Evolutionary conservation across 768 basidiomycete species (phyloP), one percentile per base, ranked within the genome.

Genomic region (Lactarius evosmus): DNA sequence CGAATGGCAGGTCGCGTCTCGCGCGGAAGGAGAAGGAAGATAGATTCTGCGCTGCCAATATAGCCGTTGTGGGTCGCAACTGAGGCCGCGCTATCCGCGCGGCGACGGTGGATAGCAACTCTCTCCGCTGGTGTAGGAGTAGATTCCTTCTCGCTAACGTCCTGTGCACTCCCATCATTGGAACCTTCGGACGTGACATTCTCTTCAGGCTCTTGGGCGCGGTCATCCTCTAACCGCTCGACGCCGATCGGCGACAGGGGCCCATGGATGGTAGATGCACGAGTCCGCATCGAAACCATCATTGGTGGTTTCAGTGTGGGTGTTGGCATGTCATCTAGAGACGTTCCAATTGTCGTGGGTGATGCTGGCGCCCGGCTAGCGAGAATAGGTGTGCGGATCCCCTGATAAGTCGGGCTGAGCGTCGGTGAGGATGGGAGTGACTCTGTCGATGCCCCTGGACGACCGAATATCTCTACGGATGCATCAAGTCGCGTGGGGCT

Each of bases 1-100:
- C 93, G 89, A 64, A 99, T 82, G 16, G 91, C 93, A 7, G 88
- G 82, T 44, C 97, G 85, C 16, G 93, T 86, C 77, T 99, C 96
- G 59, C 97, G 88, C 2, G 97, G 97, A 27, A 99, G 82, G 11
- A 98, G 81, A 22, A 96, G 86, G 81, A 99, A 98, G 71, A 99
- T 97, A 8, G 93, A 95, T 74, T 98, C 96, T 30, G 93, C 87
- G 22, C 91, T 88, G 60, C 83, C 59, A 1, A 60, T 83, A 27
- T 83, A 85, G 57, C 77, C 72, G 69, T 84, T 83, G 80, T 84
- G 89, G 1, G 92, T 93, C 49, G 83, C 75, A 57, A 86, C 82
- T 51, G 73, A 73, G n/a, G 75, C 70, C 25, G 66, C 34, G 67
- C 72, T 74, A 68, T 74, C 73, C 46, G 72, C 72, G 56, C 75